phyloP scores from a whole-genome alignment of 2,329 filamentous ascomycete species.

The Fusarium secorum region DNA sequence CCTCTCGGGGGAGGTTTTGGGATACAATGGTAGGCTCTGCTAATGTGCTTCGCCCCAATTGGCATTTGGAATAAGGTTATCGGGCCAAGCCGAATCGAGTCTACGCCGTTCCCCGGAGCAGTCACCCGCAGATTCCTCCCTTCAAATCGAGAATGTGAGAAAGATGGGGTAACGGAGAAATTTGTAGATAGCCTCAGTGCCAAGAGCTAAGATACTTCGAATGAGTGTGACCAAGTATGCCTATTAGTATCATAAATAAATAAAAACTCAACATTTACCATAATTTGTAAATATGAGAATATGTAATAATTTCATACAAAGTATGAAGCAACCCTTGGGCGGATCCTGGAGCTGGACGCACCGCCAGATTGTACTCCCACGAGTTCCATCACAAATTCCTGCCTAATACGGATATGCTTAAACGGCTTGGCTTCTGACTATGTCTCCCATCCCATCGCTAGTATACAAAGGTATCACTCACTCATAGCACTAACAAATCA shows the following conservation, averaged over 20 bases:
- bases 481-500: constrained; percentile 73
- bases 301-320: neutral
- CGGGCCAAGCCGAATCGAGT: constrained; percentile 30
- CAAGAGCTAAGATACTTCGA: neutral
- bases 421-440: constrained; percentile 18
- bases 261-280: neutral
- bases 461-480: constrained; percentile 20
- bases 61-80: constrained; percentile 36
- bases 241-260: neutral
- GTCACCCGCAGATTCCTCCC: constrained; percentile 11
- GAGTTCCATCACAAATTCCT: neutral
- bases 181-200: neutral
- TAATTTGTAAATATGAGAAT: neutral
- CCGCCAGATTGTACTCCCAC: neutral
- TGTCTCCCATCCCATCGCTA: constrained; percentile 30
- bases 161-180: neutral
- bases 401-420: neutral
- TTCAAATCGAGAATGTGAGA: constrained; percentile 3
- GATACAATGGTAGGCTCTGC: constrained; percentile 5
- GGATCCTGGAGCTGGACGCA: neutral
- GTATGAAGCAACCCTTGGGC: neutral
- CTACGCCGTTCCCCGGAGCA: constrained; percentile 1
- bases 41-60: constrained; percentile 25
- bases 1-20: neutral
- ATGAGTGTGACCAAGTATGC: neutral